These are phyloP conservation scores for Gymnopus androsaceus DNA, from an alignment of 1,284 basidiomycete genomes.

Conservation along the genomic window DNA sequence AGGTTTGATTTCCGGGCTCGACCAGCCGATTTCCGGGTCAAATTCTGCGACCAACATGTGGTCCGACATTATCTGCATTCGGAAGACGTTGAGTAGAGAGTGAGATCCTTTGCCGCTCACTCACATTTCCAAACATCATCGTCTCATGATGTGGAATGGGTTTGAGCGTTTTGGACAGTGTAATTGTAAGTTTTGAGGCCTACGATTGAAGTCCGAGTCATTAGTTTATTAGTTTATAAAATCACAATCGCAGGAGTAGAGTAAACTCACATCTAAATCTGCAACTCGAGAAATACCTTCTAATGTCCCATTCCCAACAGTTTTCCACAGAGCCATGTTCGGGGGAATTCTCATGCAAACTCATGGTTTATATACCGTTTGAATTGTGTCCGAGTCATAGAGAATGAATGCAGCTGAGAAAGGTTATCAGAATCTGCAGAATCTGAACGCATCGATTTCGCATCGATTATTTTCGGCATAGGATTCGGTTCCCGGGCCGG, in stretches of 20 bases:
- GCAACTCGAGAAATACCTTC: conserved; percentile 11
- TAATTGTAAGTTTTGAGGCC: conserved; percentile 45
- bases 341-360: no score
- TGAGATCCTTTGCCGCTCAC: conserved; percentile 9
- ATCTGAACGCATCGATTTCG: no score
- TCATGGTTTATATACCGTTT: no score
- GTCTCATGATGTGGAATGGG: conserved; percentile 36
- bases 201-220: conserved; percentile 19
- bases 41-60: conserved; percentile 80
- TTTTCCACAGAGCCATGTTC: conserved; percentile 13
- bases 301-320: conserved; percentile 12
- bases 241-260: neutral
- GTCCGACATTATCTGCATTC: conserved; percentile 55
- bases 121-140: conserved; percentile 41
- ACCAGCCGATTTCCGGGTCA: conserved; percentile 73
- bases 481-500: no score
- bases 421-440: no score
- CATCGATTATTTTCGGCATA: no score
- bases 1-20: conserved; percentile 78
- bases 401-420: no score
- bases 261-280: conserved; percentile 10
- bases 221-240: neutral
- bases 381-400: no score
- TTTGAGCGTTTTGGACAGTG: conserved; percentile 36
- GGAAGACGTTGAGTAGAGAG: neutral